Evolutionary conservation across 495 filamentous ascomycete genomes (phyloP), one percentile per base, ranked within the genome.

Genomic region (Chaetomidium leptoderma): DNA sequence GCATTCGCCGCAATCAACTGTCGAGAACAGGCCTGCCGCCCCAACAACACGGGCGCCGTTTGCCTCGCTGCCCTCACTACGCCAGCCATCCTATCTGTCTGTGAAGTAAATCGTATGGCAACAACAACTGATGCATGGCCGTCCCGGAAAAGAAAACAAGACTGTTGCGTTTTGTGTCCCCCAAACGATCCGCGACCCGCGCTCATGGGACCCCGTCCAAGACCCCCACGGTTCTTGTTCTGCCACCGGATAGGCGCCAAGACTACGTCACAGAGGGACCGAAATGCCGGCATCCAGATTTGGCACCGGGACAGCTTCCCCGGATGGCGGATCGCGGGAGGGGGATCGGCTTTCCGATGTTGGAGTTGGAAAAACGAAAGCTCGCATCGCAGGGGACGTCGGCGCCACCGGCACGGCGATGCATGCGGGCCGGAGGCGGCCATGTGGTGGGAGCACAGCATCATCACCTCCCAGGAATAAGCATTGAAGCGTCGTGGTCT

Each of bases 291-390:
- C n/a, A n/a, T 10, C 32, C 32, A 50, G 32, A 50, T 36, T 26
- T 50, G 47, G 32, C 1, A 19, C 32, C 47, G 30, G 47, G 26
- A 26, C 21, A 42, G 80, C 82, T 16, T 24, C 30, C 46, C 35
- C 35, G 29, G n/a, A n/a, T n/a, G n/a, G n/a, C n/a, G n/a, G n/a
- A n/a, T n/a, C n/a, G n/a, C n/a, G n/a, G n/a, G n/a, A n/a, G n/a
- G n/a, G n/a, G n/a, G n/a, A n/a, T n/a, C n/a, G n/a, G n/a, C n/a
- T n/a, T n/a, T n/a, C n/a, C n/a, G n/a, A n/a, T n/a, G n/a, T n/a
- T n/a, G n/a, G n/a, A n/a, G n/a, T n/a, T n/a, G n/a, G n/a, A n/a
- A n/a, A n/a, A n/a, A n/a, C n/a, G n/a, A n/a, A n/a, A n/a, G n/a
- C n/a, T n/a, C n/a, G n/a, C n/a, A n/a, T n/a, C n/a, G n/a, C n/a